These are phyloP conservation scores for Solanum paucissectum DNA, from an alignment of 257 asterid genomes.

Conservation along the genomic window DNA sequence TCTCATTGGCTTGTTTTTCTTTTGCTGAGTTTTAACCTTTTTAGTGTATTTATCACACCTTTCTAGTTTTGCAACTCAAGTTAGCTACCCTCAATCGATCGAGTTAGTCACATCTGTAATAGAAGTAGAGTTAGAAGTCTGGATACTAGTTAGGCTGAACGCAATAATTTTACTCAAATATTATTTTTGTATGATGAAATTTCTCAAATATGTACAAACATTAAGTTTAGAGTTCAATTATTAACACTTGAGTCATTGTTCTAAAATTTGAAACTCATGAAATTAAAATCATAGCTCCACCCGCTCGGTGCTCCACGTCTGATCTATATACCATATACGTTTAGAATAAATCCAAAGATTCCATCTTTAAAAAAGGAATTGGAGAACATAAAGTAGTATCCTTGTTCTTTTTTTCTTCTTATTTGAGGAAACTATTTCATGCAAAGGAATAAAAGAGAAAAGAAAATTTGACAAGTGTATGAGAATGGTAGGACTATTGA, in stretches of 20 bases:
- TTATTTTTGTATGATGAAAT: background rate
- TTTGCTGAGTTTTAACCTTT: background rate
- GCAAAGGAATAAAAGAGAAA: background rate
- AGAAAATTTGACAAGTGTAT: background rate
- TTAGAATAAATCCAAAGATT: background rate
- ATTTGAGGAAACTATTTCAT: background rate
- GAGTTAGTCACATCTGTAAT: background rate
- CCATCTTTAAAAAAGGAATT: background rate
- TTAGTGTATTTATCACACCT: background rate
- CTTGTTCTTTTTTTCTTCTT: background rate
- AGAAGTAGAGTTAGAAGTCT: background rate
- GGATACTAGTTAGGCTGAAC: accelerated
- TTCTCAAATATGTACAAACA: background rate
- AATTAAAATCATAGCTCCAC: background rate
- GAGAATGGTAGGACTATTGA: background rate
- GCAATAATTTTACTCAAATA: background rate
- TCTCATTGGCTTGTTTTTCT: background rate
- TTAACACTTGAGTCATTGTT: background rate
- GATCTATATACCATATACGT: background rate
- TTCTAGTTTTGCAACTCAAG: background rate
- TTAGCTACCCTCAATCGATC: background rate
- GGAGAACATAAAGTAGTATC: background rate
- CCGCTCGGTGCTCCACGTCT: background rate
- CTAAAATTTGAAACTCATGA: background rate
- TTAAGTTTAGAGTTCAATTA: background rate